These are phyloP conservation scores for Punica granatum DNA, from an alignment of 345 rosid species.

Conservation along the genomic window DNA sequence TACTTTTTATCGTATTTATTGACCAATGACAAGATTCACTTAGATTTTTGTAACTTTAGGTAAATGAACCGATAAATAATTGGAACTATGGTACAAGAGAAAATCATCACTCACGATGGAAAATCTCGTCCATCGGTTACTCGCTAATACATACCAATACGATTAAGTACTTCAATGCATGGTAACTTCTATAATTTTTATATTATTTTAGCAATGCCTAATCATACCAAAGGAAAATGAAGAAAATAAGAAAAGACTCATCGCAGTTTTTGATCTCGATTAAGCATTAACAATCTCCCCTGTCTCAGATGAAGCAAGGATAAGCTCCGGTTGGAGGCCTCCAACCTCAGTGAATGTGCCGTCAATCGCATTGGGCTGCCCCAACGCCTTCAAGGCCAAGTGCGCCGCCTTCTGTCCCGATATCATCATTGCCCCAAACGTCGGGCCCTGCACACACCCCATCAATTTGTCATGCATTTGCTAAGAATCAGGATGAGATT, in stretches of 20 bases:
- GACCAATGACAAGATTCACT: no score
- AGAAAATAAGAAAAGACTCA: not conserved
- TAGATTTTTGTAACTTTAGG: no score
- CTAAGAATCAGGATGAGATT: no score
- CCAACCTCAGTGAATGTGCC: conserved; percentile 30
- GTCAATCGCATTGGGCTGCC: conserved; percentile 60
- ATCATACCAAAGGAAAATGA: not conserved
- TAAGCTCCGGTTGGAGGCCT: conserved; percentile 44
- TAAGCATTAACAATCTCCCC: conserved; percentile 59
- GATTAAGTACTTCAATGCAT: no score
- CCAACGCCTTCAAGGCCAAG: conserved; percentile 64
- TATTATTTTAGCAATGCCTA: not conserved
- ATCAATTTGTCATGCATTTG: not conserved
- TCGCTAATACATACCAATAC: no score
- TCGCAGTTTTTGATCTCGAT: not conserved
- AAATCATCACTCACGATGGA: no score
- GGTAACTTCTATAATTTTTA: conserved; percentile 41
- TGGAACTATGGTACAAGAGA: no score
- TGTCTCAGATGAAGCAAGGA: conserved; percentile 56
- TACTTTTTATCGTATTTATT: no score
- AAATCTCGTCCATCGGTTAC: no score
- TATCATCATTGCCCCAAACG: conserved; percentile 97
- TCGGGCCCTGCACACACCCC: conserved; percentile 54
- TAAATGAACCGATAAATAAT: no score
- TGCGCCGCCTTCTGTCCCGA: conserved; percentile 96